A percentile compares a stretch with the other conserved stretches of the same genome.
phyloP scores from a whole-genome alignment of 192 early-diverging fungal species.

The Cladochytrium replicatum region DNA sequence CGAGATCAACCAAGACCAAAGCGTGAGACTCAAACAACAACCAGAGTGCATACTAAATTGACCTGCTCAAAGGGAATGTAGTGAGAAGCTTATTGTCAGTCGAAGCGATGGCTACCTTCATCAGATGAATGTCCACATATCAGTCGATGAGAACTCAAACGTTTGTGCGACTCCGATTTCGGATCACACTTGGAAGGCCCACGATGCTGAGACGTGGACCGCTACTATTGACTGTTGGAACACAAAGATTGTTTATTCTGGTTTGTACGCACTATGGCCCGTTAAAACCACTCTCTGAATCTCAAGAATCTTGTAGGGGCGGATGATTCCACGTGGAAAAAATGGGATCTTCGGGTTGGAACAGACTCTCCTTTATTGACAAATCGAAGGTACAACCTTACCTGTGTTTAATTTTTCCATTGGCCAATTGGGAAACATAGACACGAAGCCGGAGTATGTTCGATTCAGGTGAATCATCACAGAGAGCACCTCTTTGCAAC shows the following conservation, averaged over 20 bases:
- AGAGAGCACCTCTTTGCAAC: conserved; percentile 70
- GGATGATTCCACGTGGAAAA: conserved; percentile 79
- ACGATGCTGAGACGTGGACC: conserved; percentile 91
- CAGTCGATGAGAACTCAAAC: too few relatives aligned
- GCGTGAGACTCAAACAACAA: too few relatives aligned
- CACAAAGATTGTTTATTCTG: conserved; percentile 59
- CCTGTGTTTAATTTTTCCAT: neutral
- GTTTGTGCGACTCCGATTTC: too few relatives aligned
- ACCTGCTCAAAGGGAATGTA: conserved; percentile 3
- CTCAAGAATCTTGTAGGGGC: conserved; percentile 41
- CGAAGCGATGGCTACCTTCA: conserved; percentile 67
- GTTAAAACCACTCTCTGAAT: neutral
- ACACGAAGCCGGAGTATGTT: conserved; percentile 85
- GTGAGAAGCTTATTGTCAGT: conserved; percentile 46
- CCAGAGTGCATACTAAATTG: too few relatives aligned
- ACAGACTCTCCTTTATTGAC: conserved; percentile 43
- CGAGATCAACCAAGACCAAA: too few relatives aligned
- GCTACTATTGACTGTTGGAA: conserved; percentile 80
- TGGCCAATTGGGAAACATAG: conserved; percentile 14
- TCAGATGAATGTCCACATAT: conserved; percentile 33
- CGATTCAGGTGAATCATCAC: conserved; percentile 77
- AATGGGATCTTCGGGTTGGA: conserved; percentile 72
- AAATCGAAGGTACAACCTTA: conserved; percentile 35
- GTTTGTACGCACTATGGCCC: conserved; percentile 11
- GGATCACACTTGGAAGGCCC: conserved; percentile 59